Percentiles rank a stretch among this genome's conserved stretches.
phyloP scores from a whole-genome alignment of 768 basidiomycete species.

The Leccinum incarnatum region DNA sequence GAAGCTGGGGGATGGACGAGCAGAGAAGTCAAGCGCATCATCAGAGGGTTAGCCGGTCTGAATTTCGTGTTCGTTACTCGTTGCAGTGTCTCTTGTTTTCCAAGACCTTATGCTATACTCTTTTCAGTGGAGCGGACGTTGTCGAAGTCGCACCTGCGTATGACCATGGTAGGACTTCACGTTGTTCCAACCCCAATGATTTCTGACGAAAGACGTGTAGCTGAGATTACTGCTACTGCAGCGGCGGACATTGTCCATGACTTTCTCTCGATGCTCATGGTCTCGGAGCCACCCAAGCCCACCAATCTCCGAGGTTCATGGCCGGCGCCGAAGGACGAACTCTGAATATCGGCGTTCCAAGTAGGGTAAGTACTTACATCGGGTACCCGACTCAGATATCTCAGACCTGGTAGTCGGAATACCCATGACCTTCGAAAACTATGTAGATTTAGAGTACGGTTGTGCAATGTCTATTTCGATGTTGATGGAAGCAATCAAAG shows the following conservation, averaged over 20 bases:
- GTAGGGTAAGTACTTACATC: no score
- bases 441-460: neutral
- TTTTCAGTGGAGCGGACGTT: constrained; percentile 21
- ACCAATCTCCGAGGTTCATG: constrained; percentile 6
- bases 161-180: constrained; percentile 20
- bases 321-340: constrained; percentile 16
- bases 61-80: constrained; percentile 62
- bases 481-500: neutral
- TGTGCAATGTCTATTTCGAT: neutral
- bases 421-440: neutral
- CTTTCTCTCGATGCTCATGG: constrained; percentile 40
- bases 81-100: neutral
- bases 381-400: neutral
- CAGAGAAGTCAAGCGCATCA: constrained; percentile 75
- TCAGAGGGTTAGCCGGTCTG: constrained; percentile 74
- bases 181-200: neutral
- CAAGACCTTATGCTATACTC: neutral
- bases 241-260: constrained; percentile 48
- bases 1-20: constrained; percentile 85
- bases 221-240: constrained; percentile 41
- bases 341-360: constrained; percentile 7
- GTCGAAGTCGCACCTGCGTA: constrained; percentile 29
- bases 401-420: neutral
- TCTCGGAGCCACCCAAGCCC: constrained; percentile 25
- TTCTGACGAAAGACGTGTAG: constrained; percentile 14